Base-by-base conservation (phyloP, 2,329 filamentous ascomycete genomes). In the Coniochaeta sp. region DNA sequence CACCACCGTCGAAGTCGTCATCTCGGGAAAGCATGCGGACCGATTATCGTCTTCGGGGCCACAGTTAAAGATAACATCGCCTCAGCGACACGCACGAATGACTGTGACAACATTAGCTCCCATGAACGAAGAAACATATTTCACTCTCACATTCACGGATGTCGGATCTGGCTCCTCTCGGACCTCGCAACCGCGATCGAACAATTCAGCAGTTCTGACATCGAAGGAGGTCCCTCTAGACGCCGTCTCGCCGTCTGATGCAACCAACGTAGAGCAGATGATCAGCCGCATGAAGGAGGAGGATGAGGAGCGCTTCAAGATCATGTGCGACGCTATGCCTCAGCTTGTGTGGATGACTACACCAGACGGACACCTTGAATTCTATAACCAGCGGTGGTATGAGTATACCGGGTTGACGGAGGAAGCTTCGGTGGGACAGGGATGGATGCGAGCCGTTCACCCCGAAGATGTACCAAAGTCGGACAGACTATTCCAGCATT, bases 381-480 rank as follows among this genome's bases (percentile, higher is more conserved):
- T 90, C 73, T 93, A 88, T 71, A 90, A 89, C 61, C 82, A 84
- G 55, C 78, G 87, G n/a, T 93, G 89, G 88, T 90, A 90, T 67
- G 81, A 84, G n/a, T 93, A 90, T 66, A 93, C 90, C 0, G 88
- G 90, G 0, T 72, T 91, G 26, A 80, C 79, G 0, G 77, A 79
- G 11, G 83, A 88, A 52, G 76, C 86, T 11, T 89, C 85, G 28
- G 65, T 88, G 2, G 89, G 88, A 0, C 68, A 77, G 33, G 81
- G 81, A 1, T 91, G 88, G 87, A 75, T 78, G 66, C 73, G 78
- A 3, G 80, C 85, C 0, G 89, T 91, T 64, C 89, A 92, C 66
- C 82, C 83, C 0, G 89, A 92, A 31, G 89, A 93, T 64, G 77
- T 89, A 71, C 65, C 74, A 0, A 76, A 80, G n/a, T 81, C 84